phyloP scores from a whole-genome alignment of 2,329 filamentous ascomycete genomes.

The Aureobasidium melanogenum region DNA sequence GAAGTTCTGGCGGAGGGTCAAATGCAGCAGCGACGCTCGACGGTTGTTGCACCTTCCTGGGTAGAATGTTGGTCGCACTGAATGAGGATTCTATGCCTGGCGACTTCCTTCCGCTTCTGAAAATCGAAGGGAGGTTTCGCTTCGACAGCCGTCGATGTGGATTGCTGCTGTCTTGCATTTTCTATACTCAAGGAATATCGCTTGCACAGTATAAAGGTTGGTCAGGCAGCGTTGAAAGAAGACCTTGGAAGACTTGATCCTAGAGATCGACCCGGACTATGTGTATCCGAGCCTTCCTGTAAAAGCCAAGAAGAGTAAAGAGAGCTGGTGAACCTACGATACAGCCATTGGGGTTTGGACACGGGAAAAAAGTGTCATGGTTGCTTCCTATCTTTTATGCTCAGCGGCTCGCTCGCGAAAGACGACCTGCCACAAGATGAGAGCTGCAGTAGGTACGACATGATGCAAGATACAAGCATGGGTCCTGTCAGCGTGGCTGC shows the following conservation, averaged over 20 bases:
- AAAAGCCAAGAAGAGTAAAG: background rate
- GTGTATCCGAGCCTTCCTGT: too few species aligned
- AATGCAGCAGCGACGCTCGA: background rate
- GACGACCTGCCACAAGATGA: background rate
- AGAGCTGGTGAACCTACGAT: background rate
- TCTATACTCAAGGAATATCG: background rate
- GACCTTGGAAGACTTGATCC: background rate
- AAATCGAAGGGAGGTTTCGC: background rate
- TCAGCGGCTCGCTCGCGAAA: background rate
- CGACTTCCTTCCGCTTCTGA: background rate
- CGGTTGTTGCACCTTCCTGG: background rate
- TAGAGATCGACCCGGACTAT: background rate
- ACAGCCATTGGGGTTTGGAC: background rate
- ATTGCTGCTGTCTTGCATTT: conserved; percentile 3
- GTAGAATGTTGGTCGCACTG: conserved; percentile 13
- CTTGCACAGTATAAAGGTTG: too few species aligned
- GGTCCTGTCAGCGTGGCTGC: background rate
- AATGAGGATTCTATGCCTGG: conserved; percentile 8
- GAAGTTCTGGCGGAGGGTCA: conserved; percentile 7
- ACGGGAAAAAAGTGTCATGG: background rate
- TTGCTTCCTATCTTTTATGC: background rate
- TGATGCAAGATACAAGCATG: conserved; percentile 9
- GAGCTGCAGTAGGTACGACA: background rate
- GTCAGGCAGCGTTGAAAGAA: background rate
- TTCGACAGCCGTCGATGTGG: background rate